A percentile compares a stretch with the other conserved stretches of the same genome.
phyloP scores from a whole-genome alignment of 1,139 yeast genomes.

The Scheffersomyces insectosa region DNA sequence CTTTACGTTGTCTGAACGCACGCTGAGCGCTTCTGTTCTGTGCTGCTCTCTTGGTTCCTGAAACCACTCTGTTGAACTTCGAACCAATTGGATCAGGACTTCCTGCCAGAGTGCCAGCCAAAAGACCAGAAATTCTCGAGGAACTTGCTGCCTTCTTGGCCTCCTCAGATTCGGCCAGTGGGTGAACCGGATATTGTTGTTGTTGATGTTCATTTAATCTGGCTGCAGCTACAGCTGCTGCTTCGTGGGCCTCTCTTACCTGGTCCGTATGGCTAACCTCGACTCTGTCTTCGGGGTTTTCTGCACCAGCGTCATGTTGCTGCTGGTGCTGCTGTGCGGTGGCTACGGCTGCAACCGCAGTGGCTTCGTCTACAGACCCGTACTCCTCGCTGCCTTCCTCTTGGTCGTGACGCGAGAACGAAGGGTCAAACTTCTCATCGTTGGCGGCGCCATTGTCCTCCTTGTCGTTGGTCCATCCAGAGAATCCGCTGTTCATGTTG shows the following conservation, averaged over 20 bases:
- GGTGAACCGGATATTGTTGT: slow-evolving; percentile 3
- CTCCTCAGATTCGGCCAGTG: slow-evolving; percentile 1
- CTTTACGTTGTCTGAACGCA: slow-evolving; percentile 82
- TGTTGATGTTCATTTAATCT: slow-evolving; percentile 1
- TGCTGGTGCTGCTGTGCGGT: slow-evolving; percentile 17
- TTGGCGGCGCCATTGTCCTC: slow-evolving; percentile 9
- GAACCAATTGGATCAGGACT: slow-evolving; percentile 6
- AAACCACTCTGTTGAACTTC: slow-evolving; percentile 3
- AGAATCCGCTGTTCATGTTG: slow-evolving; percentile 25
- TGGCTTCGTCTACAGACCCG: slow-evolving; percentile 30
- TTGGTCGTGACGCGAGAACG: slow-evolving; percentile 28
- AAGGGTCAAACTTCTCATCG: slow-evolving; percentile 30
- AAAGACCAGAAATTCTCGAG: slow-evolving; percentile 2
- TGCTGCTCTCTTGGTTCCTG: slow-evolving; percentile 71
- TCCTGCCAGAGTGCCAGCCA: slow-evolving; percentile 1
- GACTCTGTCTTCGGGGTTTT: slow-evolving; percentile 5
- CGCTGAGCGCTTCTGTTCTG: slow-evolving; percentile 89
- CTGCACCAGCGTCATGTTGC: slow-evolving; percentile 1
- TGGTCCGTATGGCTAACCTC: slow-evolving; percentile 11
- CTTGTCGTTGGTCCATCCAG: slow-evolving; percentile 26
- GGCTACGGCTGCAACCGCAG: slow-evolving; percentile 32
- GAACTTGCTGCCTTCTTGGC: slow-evolving; percentile 9
- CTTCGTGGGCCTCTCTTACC: slow-evolving; percentile 12
- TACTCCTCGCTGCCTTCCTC: slow-evolving; percentile 19
- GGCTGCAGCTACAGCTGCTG: slow-evolving; percentile 10